Conservation (phyloP, 2,329 filamentous ascomycete genomes). For the Colletotrichum destructivum region DNA sequence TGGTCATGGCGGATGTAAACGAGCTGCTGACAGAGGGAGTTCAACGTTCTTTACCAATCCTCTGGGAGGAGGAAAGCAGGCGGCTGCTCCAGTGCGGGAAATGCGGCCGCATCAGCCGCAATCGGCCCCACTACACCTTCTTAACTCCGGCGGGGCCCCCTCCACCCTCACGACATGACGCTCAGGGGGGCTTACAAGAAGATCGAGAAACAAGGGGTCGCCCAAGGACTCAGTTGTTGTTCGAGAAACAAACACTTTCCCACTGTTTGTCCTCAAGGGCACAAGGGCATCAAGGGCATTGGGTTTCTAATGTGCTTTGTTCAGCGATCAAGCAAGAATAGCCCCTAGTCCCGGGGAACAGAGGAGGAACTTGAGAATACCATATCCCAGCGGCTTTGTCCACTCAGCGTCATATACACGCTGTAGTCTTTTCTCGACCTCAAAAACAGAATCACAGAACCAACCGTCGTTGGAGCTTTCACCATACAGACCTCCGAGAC, state of each 20-base stretch:
- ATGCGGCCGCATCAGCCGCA: neutral
- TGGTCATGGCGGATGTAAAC: too few species aligned
- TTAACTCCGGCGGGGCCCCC: neutral
- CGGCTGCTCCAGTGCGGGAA: neutral
- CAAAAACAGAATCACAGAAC: neutral
- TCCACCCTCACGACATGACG: neutral
- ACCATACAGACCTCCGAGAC: neutral
- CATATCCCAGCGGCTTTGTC: neutral
- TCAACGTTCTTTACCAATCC: too few species aligned
- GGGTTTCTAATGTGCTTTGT: neutral
- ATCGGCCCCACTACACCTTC: too few species aligned
- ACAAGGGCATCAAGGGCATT: neutral
- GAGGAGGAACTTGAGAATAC: neutral
- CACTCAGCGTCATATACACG: neutral
- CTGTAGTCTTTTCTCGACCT: neutral
- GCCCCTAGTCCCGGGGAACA: neutral
- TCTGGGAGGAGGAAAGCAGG: neutral
- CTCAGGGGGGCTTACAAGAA: neutral
- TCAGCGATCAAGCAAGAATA: too few species aligned
- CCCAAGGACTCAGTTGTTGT: neutral
- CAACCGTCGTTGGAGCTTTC: neutral
- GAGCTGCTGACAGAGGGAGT: too few species aligned
- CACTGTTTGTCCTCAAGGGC: neutral
- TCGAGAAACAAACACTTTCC: neutral
- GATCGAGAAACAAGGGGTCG: fast-evolving